Percentiles rank a stretch among this genome's conserved stretches.
Evolutionary conservation across 352 stramenopile species (phyloP).

Genomic region (Globisporangium orthogonon): DNA sequence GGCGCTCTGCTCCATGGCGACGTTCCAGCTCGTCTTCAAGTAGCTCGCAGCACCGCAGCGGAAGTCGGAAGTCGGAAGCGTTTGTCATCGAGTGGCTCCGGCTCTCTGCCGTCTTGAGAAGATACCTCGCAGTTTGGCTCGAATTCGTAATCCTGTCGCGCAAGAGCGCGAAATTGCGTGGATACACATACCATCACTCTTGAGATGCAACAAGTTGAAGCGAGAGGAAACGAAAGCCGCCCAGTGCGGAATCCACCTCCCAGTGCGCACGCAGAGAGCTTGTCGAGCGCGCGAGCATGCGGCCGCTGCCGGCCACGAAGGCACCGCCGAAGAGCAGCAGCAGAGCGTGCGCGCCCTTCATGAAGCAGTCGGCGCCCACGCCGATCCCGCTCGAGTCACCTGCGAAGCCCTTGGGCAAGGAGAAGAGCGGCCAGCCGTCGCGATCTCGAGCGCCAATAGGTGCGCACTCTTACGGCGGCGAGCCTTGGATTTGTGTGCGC

Average conservation of each 20-base stretch:
- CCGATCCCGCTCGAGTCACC: slow-evolving; percentile 13
- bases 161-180: neutral
- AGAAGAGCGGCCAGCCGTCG: neutral
- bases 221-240: neutral
- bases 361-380: slow-evolving; percentile 1
- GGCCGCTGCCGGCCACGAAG: neutral
- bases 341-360: neutral
- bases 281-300: neutral
- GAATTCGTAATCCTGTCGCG: too few relatives aligned
- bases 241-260: neutral
- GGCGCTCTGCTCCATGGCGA: slow-evolving; percentile 56
- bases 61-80: neutral
- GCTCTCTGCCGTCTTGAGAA: too few relatives aligned
- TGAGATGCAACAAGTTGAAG: neutral
- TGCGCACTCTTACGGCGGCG: neutral
- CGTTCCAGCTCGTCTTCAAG: slow-evolving; percentile 28
- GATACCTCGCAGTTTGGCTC: too few relatives aligned
- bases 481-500: neutral
- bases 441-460: neutral
- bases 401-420: neutral
- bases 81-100: neutral
- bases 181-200: slow-evolving; percentile 2
- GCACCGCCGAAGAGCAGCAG: neutral
- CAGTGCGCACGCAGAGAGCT: neutral
- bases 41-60: neutral